Conservation (phyloP, 2,329 filamentous ascomycete species). For the Fusarium duplospermum region DNA sequence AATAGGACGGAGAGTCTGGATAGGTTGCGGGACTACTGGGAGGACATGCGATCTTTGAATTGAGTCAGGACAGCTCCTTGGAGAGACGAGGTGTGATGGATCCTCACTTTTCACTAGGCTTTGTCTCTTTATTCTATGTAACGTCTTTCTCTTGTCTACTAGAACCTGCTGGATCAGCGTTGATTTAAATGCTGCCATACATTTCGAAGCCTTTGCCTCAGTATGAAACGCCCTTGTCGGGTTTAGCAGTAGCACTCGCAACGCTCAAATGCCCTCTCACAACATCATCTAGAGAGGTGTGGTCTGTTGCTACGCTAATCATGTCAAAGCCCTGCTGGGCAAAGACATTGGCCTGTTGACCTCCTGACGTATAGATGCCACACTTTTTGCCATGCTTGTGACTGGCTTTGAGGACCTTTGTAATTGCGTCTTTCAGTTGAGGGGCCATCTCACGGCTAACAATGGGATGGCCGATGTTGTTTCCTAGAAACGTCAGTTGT, state of each 20-base stretch:
- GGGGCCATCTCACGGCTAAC: not conserved
- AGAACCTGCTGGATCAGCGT: rapidly evolving
- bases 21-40: not conserved
- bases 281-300: not conserved
- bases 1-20: too few relatives aligned
- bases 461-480: not conserved
- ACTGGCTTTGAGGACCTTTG: not conserved
- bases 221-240: not conserved
- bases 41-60: not conserved
- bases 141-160: not conserved
- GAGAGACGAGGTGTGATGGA: not conserved
- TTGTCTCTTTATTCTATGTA: not conserved
- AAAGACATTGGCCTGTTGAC: not conserved
- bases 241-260: not conserved
- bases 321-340: not conserved
- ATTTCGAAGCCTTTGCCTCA: not conserved
- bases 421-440: not conserved
- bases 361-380: not conserved
- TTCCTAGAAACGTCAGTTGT: not conserved
- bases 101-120: not conserved
- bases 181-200: not conserved
- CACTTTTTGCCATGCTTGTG: not conserved
- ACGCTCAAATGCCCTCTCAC: not conserved
- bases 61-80: not conserved
- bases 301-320: not conserved